Evolutionary conservation across 805 yeast species (phyloP).

Genomic region (Hanseniaspora meyeri): DNA sequence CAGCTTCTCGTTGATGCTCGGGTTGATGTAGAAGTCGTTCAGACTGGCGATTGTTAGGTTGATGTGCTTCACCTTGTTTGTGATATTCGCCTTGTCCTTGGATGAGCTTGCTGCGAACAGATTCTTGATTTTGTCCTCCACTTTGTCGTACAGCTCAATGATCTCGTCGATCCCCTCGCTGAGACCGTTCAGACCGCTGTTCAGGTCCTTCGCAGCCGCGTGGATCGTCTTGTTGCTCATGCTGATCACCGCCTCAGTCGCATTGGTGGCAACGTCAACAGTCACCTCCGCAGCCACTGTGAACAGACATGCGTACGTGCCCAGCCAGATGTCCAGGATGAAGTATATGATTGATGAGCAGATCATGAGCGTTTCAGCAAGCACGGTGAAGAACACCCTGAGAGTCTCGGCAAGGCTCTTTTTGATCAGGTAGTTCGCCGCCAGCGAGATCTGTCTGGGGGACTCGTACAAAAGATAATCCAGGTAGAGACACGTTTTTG

Average conservation of each 20-base stretch:
- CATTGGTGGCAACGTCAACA: constrained; percentile 58
- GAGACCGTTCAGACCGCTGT: constrained; percentile 52
- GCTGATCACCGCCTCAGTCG: constrained; percentile 50
- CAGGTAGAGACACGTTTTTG: constrained; percentile 32
- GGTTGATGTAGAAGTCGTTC: constrained; percentile 51
- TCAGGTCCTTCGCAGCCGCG: constrained; percentile 45
- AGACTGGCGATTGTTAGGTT: constrained; percentile 47
- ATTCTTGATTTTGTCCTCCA: constrained; percentile 40
- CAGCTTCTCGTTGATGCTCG: constrained; percentile 47
- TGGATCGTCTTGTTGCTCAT: constrained; percentile 51
- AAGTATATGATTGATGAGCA: constrained; percentile 51
- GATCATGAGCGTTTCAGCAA: constrained; percentile 41
- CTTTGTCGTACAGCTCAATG: constrained; percentile 40
- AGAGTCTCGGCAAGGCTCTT: constrained; percentile 38
- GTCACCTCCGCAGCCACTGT: constrained; percentile 64
- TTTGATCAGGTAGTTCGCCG: constrained; percentile 43
- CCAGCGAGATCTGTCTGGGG: constrained; percentile 45
- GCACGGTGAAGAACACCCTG: constrained; percentile 32
- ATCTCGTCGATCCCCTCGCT: constrained; percentile 46
- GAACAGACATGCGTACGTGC: constrained; percentile 76
- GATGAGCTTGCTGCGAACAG: constrained; percentile 41
- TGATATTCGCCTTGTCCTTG: constrained; percentile 26
- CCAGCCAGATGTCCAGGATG: constrained; percentile 58
- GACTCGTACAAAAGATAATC: constrained; percentile 30
- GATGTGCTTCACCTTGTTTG: constrained; percentile 33